A percentile compares a stretch with the other conserved stretches of the same genome.
These are phyloP conservation scores for Buxus sempervirens DNA, from an alignment of 164 flowering plant genomes.

Conservation along the genomic window DNA sequence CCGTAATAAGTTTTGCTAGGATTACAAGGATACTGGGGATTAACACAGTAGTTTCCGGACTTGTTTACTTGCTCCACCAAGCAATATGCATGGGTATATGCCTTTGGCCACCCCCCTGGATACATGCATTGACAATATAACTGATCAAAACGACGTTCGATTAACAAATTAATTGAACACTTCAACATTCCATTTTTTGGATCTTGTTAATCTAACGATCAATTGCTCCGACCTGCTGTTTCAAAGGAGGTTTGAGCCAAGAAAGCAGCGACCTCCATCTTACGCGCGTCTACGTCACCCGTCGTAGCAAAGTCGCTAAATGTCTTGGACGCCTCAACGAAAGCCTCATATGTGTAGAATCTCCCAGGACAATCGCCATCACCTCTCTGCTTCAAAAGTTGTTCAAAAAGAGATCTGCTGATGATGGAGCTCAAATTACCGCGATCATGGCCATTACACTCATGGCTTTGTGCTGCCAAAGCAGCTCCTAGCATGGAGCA, in stretches of 20 bases:
- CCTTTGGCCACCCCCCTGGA: constrained; percentile 48
- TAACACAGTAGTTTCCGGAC: constrained; percentile 27
- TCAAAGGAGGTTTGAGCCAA: constrained; percentile 27
- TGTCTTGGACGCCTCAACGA: too few species aligned
- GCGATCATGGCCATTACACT: too few species aligned
- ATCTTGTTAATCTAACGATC: neutral
- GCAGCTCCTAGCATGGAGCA: too few species aligned
- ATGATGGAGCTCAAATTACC: too few species aligned
- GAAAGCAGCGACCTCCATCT: too few species aligned
- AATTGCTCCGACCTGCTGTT: constrained; percentile 33
- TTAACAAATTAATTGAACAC: too few species aligned
- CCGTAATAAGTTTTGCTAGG: constrained; percentile 27
- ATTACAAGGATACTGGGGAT: constrained; percentile 24
- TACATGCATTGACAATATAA: neutral
- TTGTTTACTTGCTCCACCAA: constrained; percentile 24
- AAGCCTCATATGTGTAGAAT: too few species aligned
- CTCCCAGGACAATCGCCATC: too few species aligned
- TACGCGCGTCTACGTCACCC: constrained; percentile 16
- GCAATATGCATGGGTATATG: constrained; percentile 58
- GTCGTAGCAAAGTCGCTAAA: constrained; percentile 22
- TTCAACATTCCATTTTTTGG: neutral
- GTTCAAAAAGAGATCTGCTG: too few species aligned
- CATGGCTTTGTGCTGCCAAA: too few species aligned
- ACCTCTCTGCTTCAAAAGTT: too few species aligned
- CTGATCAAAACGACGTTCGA: too few species aligned